Evolutionary conservation across 2,329 filamentous ascomycete genomes (phyloP), one percentile per base, ranked within the genome.

Genomic region (Metarhizium guizhouense): DNA sequence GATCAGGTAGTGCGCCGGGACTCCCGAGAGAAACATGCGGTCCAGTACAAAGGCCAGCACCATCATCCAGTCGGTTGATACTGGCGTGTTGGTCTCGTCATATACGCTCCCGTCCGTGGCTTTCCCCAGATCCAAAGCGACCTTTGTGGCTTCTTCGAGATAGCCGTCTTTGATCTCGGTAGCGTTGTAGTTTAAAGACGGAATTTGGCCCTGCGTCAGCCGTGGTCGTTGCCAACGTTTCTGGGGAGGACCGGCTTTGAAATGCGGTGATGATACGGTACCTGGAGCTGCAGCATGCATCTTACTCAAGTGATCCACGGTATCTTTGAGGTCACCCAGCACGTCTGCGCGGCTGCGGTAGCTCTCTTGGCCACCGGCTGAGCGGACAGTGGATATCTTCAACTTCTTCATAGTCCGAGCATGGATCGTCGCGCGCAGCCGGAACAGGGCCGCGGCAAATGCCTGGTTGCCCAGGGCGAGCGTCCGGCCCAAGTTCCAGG

Each of bases 1-100:
- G 4, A 78, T 59, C 2, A 77, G 62, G 54, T 69, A 75, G 47
- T 76, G 73, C 0, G 70, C 60, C 0, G 75, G 75, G 0, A 78
- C 63, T 0, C 64, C 63, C 0, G 54, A 54, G 1, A 77, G 63
- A 54, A 65, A 73, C 54, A 73, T 62, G 3, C 63, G 62, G 54
- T 77, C 72, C 1, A 72, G 18, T 0, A 76, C 20, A 66, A 67
- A 76, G 0, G 51, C 47, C 8, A 72, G 60, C 0, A 78, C 63
- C 0, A 68, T 51, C 57, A 63, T 61, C 68, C 70, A 77, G 54
- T 77, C 74, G 0, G 67, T 59, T 0, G 65, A 68, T 0, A 55
- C 34, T 0, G 25, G 73, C 66, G 6, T 72, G 57, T 57, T 73
- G 53, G 48, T 49, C 62, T 66, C 60, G 40, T 62, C 52, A 14